These are phyloP conservation scores for Poteriospumella lacustris DNA, from an alignment of 108 stramenopile genomes.

Conservation along the genomic window DNA sequence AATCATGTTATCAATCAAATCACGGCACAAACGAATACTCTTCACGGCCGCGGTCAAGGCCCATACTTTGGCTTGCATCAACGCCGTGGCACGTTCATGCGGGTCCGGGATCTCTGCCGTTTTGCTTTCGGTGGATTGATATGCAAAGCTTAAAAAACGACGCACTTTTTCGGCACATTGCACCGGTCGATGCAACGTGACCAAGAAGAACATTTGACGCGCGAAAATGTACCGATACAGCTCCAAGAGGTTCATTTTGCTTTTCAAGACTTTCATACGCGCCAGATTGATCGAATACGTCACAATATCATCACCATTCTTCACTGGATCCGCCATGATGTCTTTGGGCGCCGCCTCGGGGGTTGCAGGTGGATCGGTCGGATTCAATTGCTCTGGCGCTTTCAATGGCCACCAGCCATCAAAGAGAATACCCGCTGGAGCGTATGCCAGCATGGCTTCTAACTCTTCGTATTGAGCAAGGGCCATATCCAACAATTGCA, in stretches of 20 bases:
- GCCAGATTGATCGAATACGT: slow-evolving; percentile 10
- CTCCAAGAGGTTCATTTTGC: slow-evolving; percentile 3
- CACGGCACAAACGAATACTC: not conserved
- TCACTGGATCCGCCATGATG: not conserved
- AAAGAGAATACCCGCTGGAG: not conserved
- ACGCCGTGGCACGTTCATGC: not conserved
- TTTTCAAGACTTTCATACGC: slow-evolving; percentile 4
- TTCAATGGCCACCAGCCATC: slow-evolving; percentile 10
- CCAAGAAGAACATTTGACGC: slow-evolving; percentile 15
- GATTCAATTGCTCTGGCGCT: not conserved
- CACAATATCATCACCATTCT: slow-evolving; percentile 25
- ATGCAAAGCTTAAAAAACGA: not conserved
- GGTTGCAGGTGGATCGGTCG: not conserved
- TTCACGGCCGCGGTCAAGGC: slow-evolving; percentile 4
- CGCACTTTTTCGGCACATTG: not conserved
- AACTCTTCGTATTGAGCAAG: slow-evolving; percentile 28
- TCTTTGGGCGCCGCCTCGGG: not conserved
- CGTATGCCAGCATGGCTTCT: slow-evolving; percentile 2
- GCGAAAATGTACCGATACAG: slow-evolving; percentile 14
- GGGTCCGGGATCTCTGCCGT: not conserved
- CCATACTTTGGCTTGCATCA: not conserved
- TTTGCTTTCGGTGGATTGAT: not conserved
- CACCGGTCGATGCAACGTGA: not conserved
- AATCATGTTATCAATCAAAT: not conserved
- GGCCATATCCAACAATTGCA: slow-evolving; percentile 10